A percentile compares a stretch with the other conserved stretches of the same genome.
These are phyloP conservation scores for Dictyostelium capitatum DNA, from an alignment of 78 protist genomes.

Conservation along the genomic window DNA sequence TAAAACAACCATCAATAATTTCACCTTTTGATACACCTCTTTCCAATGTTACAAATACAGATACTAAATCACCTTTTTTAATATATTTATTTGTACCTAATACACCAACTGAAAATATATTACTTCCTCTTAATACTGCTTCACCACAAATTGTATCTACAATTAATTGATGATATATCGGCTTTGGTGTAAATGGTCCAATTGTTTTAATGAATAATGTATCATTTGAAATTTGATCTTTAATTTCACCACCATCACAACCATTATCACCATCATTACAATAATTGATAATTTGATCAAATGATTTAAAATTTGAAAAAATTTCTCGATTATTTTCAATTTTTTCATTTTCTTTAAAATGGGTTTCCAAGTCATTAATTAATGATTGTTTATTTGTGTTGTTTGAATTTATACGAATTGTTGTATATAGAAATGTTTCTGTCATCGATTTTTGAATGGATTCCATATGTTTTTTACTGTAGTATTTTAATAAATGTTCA, in stretches of 20 bases:
- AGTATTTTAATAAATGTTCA: slow-evolving; percentile 41
- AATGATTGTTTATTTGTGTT: background rate
- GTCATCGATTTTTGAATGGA: slow-evolving; percentile 7
- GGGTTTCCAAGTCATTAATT: background rate
- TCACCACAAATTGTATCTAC: slow-evolving; percentile 63
- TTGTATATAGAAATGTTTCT: slow-evolving; percentile 8
- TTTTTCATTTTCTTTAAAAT: background rate
- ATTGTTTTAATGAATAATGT: slow-evolving; percentile 30
- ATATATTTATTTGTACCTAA: slow-evolving; percentile 23
- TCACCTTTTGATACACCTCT: background rate
- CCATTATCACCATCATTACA: background rate
- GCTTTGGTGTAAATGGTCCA: slow-evolving; percentile 28
- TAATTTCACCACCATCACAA: background rate
- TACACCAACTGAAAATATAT: slow-evolving; percentile 53
- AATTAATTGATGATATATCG: slow-evolving; percentile 44
- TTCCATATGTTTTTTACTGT: slow-evolving; percentile 7
- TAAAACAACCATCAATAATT: slow-evolving; percentile 1
- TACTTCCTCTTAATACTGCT: slow-evolving; percentile 65
- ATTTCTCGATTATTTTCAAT: background rate
- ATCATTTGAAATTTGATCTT: slow-evolving; percentile 1
- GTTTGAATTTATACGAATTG: slow-evolving; percentile 8
- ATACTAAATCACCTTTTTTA: slow-evolving; percentile 35
- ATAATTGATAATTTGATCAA: background rate
- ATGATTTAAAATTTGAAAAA: slow-evolving; percentile 9
- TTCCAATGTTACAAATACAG: slow-evolving; percentile 51